phyloP scores from a whole-genome alignment of 495 filamentous ascomycete species.

The Cercophora sp. region DNA sequence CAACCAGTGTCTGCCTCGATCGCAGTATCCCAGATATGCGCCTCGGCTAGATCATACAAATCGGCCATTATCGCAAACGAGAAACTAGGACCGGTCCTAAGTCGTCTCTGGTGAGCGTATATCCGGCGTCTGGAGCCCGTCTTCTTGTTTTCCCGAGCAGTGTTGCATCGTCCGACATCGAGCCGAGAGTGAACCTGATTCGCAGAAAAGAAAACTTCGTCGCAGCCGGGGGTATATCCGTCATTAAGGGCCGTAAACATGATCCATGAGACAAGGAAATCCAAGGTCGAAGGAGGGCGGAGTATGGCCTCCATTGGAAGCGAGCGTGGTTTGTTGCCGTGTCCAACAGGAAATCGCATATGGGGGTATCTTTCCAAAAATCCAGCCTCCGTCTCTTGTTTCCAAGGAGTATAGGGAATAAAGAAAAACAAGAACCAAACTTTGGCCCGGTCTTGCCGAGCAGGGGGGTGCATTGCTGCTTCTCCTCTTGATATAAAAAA shows the following conservation, averaged over 20 bases:
- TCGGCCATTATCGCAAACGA: slow-evolving; percentile 17
- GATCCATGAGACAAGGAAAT: slow-evolving; percentile 39
- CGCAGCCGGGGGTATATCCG: slow-evolving; percentile 30
- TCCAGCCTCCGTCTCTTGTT: slow-evolving; percentile 11
- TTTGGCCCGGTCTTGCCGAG: slow-evolving; percentile 42
- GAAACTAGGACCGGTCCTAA: slow-evolving; percentile 25
- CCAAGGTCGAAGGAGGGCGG: slow-evolving; percentile 24
- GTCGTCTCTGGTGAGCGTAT: slow-evolving; percentile 20
- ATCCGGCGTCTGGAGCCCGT: slow-evolving; percentile 25
- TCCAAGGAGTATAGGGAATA: slow-evolving; percentile 9
- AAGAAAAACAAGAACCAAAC: slow-evolving; percentile 14
- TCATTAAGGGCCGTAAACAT: slow-evolving; percentile 42
- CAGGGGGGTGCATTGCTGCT: slow-evolving; percentile 51
- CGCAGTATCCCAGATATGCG: slow-evolving; percentile 37
- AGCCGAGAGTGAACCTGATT: slow-evolving; percentile 26
- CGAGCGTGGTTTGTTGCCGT: slow-evolving; percentile 24
- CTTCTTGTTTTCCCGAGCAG: slow-evolving; percentile 26
- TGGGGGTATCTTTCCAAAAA: slow-evolving; percentile 16
- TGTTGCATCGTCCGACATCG: slow-evolving; percentile 31
- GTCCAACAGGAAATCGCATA: slow-evolving; percentile 2
- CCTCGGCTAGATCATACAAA: slow-evolving; percentile 31
- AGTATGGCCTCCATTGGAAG: slow-evolving; percentile 30
- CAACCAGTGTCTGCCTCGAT: slow-evolving; percentile 44
- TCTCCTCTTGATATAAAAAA: slow-evolving; percentile 35
- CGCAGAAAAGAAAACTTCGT: slow-evolving; percentile 28